Conservation (phyloP, 2,329 filamentous ascomycete genomes). For the Alternaria sp. region DNA sequence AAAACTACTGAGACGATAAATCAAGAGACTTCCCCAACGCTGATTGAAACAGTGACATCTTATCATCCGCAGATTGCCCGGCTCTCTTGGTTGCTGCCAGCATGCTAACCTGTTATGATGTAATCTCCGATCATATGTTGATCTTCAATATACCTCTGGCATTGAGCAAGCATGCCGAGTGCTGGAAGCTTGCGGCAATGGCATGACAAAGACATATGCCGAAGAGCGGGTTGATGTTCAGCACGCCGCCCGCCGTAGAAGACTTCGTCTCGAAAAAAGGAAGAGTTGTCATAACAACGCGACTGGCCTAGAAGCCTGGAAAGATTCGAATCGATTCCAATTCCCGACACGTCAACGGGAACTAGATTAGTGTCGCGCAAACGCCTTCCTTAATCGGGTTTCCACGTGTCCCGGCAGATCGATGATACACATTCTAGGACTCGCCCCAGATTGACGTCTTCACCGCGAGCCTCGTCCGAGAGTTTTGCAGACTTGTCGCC, state of each 20-base stretch:
- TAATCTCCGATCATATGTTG: conserved; percentile 13
- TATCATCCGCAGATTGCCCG: neutral
- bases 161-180: neutral
- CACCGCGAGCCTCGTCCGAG: conserved; percentile 15
- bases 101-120: neutral
- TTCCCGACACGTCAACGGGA: conserved; percentile 15
- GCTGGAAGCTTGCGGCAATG: neutral
- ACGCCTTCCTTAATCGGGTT: conserved; percentile 2
- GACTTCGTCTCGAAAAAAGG: neutral
- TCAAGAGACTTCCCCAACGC: neutral
- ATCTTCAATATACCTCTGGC: neutral
- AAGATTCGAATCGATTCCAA: conserved; percentile 6
- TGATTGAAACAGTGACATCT: neutral
- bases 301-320: neutral
- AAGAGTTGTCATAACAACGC: neutral
- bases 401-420: conserved; percentile 10
- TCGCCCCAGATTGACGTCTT: conserved; percentile 11
- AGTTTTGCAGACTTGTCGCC: conserved; percentile 15
- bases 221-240: neutral
- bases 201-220: neutral
- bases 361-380: conserved; percentile 1
- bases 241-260: neutral
- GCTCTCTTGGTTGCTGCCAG: neutral
- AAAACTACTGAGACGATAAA: neutral
- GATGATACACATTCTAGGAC: conserved; percentile 2